These are phyloP conservation scores for Iris macrosiphon DNA, from an alignment of 106 monocot genomes.

Conservation along the genomic window DNA sequence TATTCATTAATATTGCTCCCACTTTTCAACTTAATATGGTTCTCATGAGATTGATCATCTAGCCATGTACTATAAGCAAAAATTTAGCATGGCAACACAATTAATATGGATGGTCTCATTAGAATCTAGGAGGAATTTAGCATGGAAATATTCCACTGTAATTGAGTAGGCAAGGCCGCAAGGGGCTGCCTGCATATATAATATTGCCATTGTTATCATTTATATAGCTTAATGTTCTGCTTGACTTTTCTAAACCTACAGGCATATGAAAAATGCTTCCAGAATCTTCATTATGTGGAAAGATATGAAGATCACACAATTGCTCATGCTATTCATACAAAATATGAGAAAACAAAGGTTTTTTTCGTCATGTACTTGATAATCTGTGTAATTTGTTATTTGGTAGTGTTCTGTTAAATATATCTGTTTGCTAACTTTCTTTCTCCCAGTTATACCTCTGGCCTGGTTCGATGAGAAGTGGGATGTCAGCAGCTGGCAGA, in stretches of 20 bases:
- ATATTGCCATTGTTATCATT: too few species aligned
- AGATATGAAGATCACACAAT: slow-evolving; percentile 80
- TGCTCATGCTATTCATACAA: slow-evolving; percentile 63
- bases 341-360: slow-evolving; percentile 76
- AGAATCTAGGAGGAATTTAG: too few species aligned
- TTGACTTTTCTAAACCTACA: slow-evolving; percentile 15
- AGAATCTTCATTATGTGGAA: slow-evolving; percentile 81
- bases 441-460: slow-evolving; percentile 55
- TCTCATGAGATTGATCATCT: too few species aligned
- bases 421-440: slow-evolving; percentile 1
- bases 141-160: too few species aligned
- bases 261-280: slow-evolving; percentile 86
- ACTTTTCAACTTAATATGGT: too few species aligned
- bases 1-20: too few species aligned
- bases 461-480: slow-evolving; percentile 65
- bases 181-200: too few species aligned
- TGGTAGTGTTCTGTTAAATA: neutral
- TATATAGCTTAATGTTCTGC: too few species aligned
- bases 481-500: slow-evolving; percentile 46
- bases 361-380: neutral
- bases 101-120: too few species aligned
- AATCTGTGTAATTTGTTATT: neutral
- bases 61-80: too few species aligned
- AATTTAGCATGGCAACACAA: too few species aligned
- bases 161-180: too few species aligned